Evolutionary conservation across 2,329 filamentous ascomycete species (phyloP).

Genomic region (Trichoderma harzianum): DNA sequence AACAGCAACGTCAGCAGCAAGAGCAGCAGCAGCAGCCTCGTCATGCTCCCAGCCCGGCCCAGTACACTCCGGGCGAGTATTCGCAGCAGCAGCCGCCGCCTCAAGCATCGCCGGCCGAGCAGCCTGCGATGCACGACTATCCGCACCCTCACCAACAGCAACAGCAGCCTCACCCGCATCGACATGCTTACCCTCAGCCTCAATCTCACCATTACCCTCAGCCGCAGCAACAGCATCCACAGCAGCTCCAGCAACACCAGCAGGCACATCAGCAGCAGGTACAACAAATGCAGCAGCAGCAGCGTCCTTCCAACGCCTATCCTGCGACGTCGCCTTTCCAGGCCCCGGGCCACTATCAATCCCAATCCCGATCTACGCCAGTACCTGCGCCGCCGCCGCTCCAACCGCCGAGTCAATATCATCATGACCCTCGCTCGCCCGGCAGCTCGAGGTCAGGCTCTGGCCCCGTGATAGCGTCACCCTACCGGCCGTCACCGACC

Average conservation of each 20-base stretch:
- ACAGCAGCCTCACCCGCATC: background rate
- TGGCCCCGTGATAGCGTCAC: conserved; percentile 37
- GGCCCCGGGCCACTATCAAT: conserved; percentile 41
- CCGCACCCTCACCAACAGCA: conserved; percentile 26
- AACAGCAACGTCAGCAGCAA: conserved; percentile 24
- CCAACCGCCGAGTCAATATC: conserved; percentile 42
- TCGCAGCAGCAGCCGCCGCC: conserved; percentile 31
- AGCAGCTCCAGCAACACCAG: background rate
- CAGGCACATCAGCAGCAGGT: conserved; percentile 20
- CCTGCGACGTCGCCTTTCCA: conserved; percentile 40
- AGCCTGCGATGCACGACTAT: conserved; percentile 46
- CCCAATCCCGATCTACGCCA: conserved; percentile 28
- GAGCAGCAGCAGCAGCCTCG: conserved; percentile 38
- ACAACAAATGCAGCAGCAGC: conserved; percentile 28
- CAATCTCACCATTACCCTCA: conserved; percentile 13
- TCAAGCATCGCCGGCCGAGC: conserved; percentile 48
- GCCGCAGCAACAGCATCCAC: background rate
- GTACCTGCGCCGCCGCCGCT: conserved; percentile 43
- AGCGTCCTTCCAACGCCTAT: conserved; percentile 34
- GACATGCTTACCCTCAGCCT: background rate
- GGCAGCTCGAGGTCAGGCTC: conserved; percentile 35
- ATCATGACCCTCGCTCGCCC: conserved; percentile 51
- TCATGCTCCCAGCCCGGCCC: conserved; percentile 41
- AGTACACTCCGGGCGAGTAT: conserved; percentile 52
- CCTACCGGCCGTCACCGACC: conserved; percentile 50